Percentiles rank a stretch among this genome's conserved stretches.
phyloP scores from a whole-genome alignment of 2,329 filamentous ascomycete species.

The Fusarium austroafricanum region DNA sequence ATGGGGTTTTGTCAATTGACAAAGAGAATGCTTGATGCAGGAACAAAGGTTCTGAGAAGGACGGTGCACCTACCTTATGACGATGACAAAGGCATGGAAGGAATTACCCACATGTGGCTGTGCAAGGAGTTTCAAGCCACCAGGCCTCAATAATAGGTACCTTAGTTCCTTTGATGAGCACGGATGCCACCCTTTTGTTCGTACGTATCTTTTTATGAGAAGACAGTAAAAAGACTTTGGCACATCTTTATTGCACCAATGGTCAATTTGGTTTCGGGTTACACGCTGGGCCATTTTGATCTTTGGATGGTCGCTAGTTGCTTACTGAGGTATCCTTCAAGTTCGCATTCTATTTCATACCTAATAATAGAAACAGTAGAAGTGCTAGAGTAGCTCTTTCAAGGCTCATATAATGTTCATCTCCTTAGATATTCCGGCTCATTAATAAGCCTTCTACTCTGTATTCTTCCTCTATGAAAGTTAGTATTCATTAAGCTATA shows the following conservation, averaged over 20 bases:
- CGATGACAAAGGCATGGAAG: conserved; percentile 43
- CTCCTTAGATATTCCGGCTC: not conserved
- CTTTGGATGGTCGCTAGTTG: not conserved
- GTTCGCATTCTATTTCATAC: not conserved
- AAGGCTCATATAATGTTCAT: not conserved
- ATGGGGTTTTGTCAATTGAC: conserved; percentile 24
- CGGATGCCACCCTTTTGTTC: not conserved
- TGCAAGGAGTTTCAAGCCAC: conserved; percentile 2
- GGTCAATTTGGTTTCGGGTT: no score
- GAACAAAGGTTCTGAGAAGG: conserved; percentile 30
- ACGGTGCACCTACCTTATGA: conserved; percentile 36
- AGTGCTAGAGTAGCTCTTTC: no score
- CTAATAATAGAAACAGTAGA: not conserved
- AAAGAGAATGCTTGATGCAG: conserved; percentile 28
- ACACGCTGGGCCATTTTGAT: not conserved
- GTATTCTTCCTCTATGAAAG: not conserved
- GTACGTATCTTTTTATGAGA: not conserved
- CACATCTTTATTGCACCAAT: not conserved
- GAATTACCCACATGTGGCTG: conserved; percentile 36
- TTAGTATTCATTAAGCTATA: not conserved
- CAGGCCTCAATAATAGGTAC: no score
- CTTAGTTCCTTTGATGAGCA: no score
- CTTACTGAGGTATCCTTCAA: no score
- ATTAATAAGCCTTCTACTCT: not conserved
- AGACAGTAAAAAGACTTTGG: not conserved